A percentile compares a stretch with the other conserved stretches of the same genome.
These are phyloP conservation scores for Tetracladium maxilliforme DNA, from an alignment of 2,329 filamentous ascomycete species.

Conservation along the genomic window DNA sequence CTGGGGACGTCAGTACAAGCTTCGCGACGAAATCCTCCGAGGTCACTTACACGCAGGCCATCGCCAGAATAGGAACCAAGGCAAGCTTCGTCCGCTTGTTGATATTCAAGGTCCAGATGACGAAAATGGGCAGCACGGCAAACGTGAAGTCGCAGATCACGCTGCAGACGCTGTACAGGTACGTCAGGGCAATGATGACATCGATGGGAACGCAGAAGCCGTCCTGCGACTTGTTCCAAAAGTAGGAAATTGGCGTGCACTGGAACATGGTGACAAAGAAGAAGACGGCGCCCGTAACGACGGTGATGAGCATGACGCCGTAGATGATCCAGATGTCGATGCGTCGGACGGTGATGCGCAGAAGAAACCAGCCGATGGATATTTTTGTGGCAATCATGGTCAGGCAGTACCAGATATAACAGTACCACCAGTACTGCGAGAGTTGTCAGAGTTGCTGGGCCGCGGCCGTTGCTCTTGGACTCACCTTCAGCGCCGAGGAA, in stretches of 20 bases:
- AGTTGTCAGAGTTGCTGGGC: too few relatives aligned
- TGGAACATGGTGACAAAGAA: constrained; percentile 33
- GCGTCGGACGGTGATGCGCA: constrained; percentile 19
- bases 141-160: constrained; percentile 31
- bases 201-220: constrained; percentile 24
- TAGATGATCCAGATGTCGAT: constrained; percentile 20
- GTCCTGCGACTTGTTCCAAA: constrained; percentile 26
- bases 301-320: constrained; percentile 16
- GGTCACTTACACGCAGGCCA: constrained; percentile 34
- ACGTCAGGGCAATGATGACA: constrained; percentile 24
- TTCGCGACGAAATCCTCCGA: too few relatives aligned
- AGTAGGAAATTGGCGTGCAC: constrained; percentile 30
- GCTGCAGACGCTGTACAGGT: constrained; percentile 28
- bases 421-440: constrained; percentile 10
- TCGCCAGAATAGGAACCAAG: constrained; percentile 28
- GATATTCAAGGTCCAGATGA: constrained; percentile 35
- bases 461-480: too few relatives aligned
- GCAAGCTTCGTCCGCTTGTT: constrained; percentile 27
- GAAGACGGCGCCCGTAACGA: constrained; percentile 20
- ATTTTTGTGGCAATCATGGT: constrained; percentile 22
- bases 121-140: constrained; percentile 30
- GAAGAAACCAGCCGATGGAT: constrained; percentile 23
- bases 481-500: background rate
- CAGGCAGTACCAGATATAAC: constrained; percentile 20
- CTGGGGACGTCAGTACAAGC: too few relatives aligned